Evolutionary conservation across 129 eudicot genomes (phyloP).

Genomic region (Centaurea solstitialis): DNA sequence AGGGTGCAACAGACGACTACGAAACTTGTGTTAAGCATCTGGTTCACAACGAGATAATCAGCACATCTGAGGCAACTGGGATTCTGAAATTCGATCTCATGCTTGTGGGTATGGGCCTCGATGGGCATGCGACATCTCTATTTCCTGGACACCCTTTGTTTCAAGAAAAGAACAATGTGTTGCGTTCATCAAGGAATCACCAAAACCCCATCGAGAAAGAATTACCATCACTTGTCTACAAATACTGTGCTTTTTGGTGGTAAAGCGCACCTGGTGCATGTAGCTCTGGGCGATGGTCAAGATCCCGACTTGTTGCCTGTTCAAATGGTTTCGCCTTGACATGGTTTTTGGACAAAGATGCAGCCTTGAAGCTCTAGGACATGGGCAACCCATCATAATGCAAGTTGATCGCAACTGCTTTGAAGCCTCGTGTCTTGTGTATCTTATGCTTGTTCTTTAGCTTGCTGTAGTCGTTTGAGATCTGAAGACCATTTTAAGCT

Average conservation of each 20-base stretch:
- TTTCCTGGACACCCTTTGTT: conserved; percentile 74
- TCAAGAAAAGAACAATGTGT: conserved; percentile 65
- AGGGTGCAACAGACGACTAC: conserved; percentile 92
- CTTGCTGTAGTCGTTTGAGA: background rate
- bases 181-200: conserved; percentile 71
- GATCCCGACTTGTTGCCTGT: conserved; percentile 53
- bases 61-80: conserved; percentile 38
- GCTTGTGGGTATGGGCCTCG: conserved; percentile 88
- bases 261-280: conserved; percentile 64
- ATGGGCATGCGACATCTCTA: conserved; percentile 79
- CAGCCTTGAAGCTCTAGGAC: conserved; percentile 63
- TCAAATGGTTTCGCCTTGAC: conserved; percentile 66
- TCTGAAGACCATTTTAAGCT: background rate
- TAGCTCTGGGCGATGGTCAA: conserved; percentile 50
- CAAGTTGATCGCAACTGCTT: background rate
- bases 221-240: conserved; percentile 73
- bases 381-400: background rate
- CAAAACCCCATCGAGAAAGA: conserved; percentile 84
- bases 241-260: conserved; percentile 61
- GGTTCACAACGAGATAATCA: conserved; percentile 45
- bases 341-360: conserved; percentile 84
- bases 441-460: background rate
- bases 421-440: background rate
- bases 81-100: conserved; percentile 80
- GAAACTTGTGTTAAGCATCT: too few relatives aligned